Evolutionary conservation across 2,329 filamentous ascomycete species (phyloP).

Genomic region (Alternaria conjuncta): DNA sequence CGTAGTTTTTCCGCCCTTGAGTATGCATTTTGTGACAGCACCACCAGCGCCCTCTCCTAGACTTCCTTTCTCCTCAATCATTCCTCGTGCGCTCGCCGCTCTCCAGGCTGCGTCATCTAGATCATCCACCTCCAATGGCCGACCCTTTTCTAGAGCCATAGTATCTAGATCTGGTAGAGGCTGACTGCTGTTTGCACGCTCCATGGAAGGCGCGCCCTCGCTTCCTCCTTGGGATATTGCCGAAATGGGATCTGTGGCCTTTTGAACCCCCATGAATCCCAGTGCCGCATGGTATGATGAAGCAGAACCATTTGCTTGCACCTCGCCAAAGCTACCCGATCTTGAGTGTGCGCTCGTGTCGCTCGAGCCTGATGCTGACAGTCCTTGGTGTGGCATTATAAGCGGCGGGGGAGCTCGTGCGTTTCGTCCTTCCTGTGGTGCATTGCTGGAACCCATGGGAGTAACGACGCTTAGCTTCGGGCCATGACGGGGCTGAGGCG

Average conservation of each 20-base stretch:
- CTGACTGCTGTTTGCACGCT: conserved; percentile 81
- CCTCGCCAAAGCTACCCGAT: conserved; percentile 84
- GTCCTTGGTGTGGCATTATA: conserved; percentile 55
- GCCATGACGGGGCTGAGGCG: conserved; percentile 63
- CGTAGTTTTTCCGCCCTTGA: conserved; percentile 90
- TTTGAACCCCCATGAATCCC: conserved; percentile 77
- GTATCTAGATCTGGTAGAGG: conserved; percentile 80
- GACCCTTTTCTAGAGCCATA: conserved; percentile 79
- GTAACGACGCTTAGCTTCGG: conserved; percentile 87
- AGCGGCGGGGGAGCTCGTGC: conserved; percentile 61
- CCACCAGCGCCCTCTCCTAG: conserved; percentile 94
- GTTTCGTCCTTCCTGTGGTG: conserved; percentile 71
- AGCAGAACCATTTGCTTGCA: conserved; percentile 81
- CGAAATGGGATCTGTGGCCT: conserved; percentile 80
- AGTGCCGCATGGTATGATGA: conserved; percentile 79
- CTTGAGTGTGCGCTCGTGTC: conserved; percentile 83
- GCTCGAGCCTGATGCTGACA: conserved; percentile 76
- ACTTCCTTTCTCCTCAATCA: conserved; percentile 86
- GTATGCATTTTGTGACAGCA: conserved; percentile 87
- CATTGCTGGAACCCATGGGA: conserved; percentile 79
- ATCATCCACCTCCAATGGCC: conserved; percentile 88
- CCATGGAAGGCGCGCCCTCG: conserved; percentile 74
- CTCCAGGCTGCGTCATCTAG: conserved; percentile 95
- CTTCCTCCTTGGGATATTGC: conserved; percentile 80
- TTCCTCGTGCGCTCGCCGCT: conserved; percentile 85